Conservation (phyloP, 106 monocot species). For the Cymbidium sinense region DNA sequence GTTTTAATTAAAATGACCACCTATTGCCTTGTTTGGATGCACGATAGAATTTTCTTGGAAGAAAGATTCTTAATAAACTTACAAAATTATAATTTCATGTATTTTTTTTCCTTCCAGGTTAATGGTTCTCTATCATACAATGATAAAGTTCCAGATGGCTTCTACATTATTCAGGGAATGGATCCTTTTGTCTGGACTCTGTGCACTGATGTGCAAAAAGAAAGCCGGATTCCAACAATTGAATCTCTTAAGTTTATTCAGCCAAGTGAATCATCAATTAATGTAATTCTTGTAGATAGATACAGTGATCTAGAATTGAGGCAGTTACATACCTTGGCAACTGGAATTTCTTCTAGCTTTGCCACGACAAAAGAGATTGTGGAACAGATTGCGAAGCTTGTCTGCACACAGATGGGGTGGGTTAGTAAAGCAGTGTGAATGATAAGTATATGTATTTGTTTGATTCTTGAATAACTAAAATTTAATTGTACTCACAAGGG, state of each 20-base stretch:
- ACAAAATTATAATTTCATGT: conserved; percentile 1
- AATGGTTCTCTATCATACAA: conserved; percentile 78
- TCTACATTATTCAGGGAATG: conserved; percentile 93
- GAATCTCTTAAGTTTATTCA: conserved; percentile 52
- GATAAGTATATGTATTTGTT: background rate
- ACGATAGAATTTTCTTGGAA: background rate
- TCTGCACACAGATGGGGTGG: conserved; percentile 81
- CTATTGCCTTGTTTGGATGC: background rate
- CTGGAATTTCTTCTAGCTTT: conserved; percentile 51
- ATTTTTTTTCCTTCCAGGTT: conserved; percentile 40
- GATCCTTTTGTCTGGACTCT: conserved; percentile 91
- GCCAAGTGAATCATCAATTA: conserved; percentile 61
- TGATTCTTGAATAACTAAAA: conserved; percentile 9
- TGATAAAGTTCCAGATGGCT: conserved; percentile 87
- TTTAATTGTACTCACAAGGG: conserved; percentile 46
- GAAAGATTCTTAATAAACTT: background rate
- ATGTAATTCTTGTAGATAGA: conserved; percentile 70
- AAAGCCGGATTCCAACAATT: conserved; percentile 74
- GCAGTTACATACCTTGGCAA: conserved; percentile 40
- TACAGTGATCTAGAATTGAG: conserved; percentile 53
- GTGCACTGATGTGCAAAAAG: conserved; percentile 74
- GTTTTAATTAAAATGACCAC: background rate
- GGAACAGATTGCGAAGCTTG: conserved; percentile 77
- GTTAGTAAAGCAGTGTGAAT: conserved; percentile 4
- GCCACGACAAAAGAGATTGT: conserved; percentile 57